Base-by-base conservation (phyloP, 805 yeast species). In the Grigorovia humatica region DNA sequence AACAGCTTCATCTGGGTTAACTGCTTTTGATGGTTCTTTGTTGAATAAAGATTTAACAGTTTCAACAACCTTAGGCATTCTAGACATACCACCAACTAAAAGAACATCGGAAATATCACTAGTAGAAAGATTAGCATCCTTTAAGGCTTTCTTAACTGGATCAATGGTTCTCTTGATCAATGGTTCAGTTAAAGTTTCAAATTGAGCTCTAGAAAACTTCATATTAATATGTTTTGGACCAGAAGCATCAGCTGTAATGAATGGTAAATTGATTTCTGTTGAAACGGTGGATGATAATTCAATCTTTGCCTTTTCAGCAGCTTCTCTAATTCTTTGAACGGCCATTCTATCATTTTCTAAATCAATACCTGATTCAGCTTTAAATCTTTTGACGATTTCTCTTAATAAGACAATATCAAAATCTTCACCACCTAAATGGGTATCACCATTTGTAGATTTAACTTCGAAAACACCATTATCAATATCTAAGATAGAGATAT, bases 401-500 rank as follows among this genome's bases (percentile, higher is more conserved):
- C 96, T 84, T 61, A 90, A 95, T 56, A 89, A 71, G 59, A 85
- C 76, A 66, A 89, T 90, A 70, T 85, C 95, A 68, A 85, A 85
- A 71, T 85, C 95, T 70, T 85, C 91, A 65, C 95, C 95, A 67
- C 95, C 95, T 66, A 85, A 76, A 70, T 85, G 91, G 44, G 95
- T 85, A 68, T 85, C 84, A 67, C 95, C 97, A 74, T 90, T 90
- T 68, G 97, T 89, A 57, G 96, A 88, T 77, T 89, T 89, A 71
- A 89, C 97, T 79, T 89, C 97, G 66, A 89, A 89, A 60, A 89
- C 97, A 79, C 97, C 97, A 69, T 89, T 88, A 75, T 90, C 96
- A 65, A 89, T 90, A 78, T 90, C 97, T 69, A 89, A 80, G 70
- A 89, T 87, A 63, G 97, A 89, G 74, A 89, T 85, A 85, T 89